Percentiles rank a stretch among this genome's conserved stretches.
Conservation (phyloP, 176 grass and related monocot genomes). For the Stipa capillata region DNA sequence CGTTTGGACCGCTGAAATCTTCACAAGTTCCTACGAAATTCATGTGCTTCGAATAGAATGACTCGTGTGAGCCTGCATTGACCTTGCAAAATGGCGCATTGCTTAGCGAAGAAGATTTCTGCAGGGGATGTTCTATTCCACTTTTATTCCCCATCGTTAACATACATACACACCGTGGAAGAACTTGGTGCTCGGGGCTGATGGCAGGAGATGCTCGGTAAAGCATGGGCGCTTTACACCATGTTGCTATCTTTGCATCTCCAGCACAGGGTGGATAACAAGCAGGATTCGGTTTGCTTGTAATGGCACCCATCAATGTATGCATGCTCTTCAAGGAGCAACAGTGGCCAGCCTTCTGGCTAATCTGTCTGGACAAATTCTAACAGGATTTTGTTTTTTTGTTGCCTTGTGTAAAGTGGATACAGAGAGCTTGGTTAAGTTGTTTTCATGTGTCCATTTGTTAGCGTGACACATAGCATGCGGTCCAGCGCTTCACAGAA, state of each 20-base stretch:
- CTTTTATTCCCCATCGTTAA: neutral
- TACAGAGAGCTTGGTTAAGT: slow-evolving; percentile 9
- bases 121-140: slow-evolving; percentile 21
- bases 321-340: slow-evolving; percentile 1
- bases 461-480: neutral
- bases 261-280: neutral
- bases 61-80: neutral
- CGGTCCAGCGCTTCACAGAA: neutral
- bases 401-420: neutral
- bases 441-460: slow-evolving; percentile 1
- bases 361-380: neutral
- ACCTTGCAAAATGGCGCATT: neutral
- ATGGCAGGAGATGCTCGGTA: slow-evolving; percentile 29
- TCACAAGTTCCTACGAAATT: neutral
- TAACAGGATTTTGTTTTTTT: neutral
- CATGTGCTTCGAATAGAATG: neutral
- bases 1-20: neutral
- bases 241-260: slow-evolving; percentile 53
- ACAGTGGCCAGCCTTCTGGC: neutral
- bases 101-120: neutral
- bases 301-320: neutral
- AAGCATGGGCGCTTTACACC: slow-evolving; percentile 39
- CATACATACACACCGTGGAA: slow-evolving; percentile 11
- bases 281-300: slow-evolving; percentile 20
- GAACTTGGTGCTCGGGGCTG: slow-evolving; percentile 13